These are phyloP conservation scores for Peronospora farinosa DNA, from an alignment of 352 stramenopile species.

Conservation along the genomic window DNA sequence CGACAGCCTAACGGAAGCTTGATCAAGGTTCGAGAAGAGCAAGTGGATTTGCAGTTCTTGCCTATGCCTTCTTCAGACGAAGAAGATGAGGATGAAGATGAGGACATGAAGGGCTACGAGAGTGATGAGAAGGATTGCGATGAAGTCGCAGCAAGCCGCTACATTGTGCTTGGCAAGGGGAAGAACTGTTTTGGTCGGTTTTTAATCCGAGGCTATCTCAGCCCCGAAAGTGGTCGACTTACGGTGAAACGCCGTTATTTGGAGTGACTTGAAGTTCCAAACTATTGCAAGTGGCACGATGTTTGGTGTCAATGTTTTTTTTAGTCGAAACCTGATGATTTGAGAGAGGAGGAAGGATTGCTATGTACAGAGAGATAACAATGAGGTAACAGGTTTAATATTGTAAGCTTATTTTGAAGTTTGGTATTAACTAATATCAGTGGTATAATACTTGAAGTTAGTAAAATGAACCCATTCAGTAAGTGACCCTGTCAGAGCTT, in stretches of 20 bases:
- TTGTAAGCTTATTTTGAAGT: neutral
- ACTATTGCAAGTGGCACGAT: neutral
- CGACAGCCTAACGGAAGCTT: conserved; percentile 58
- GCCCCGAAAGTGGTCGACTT: conserved; percentile 37
- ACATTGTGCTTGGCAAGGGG: conserved; percentile 59
- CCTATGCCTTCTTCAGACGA: conserved; percentile 28
- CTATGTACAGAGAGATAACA: neutral
- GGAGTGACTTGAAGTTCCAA: conserved; percentile 22
- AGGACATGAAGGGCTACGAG: conserved; percentile 19
- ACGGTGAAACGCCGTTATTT: conserved; percentile 55
- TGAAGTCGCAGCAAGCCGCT: conserved; percentile 26
- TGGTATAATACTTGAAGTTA: too few relatives aligned
- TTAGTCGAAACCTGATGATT: neutral
- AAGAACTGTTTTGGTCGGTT: conserved; percentile 65
- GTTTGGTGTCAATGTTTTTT: neutral
- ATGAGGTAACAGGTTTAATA: neutral
- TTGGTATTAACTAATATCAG: too few relatives aligned
- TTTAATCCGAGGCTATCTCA: conserved; percentile 59
- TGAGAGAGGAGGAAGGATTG: neutral
- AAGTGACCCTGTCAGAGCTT: too few relatives aligned
- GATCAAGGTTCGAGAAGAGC: conserved; percentile 51
- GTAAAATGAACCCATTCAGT: too few relatives aligned
- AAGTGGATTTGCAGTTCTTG: conserved; percentile 65
- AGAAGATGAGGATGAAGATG: conserved; percentile 23
- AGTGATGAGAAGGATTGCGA: conserved; percentile 27